Base-by-base conservation (phyloP, 2,329 filamentous ascomycete genomes). In the Penicillium sp. region DNA sequence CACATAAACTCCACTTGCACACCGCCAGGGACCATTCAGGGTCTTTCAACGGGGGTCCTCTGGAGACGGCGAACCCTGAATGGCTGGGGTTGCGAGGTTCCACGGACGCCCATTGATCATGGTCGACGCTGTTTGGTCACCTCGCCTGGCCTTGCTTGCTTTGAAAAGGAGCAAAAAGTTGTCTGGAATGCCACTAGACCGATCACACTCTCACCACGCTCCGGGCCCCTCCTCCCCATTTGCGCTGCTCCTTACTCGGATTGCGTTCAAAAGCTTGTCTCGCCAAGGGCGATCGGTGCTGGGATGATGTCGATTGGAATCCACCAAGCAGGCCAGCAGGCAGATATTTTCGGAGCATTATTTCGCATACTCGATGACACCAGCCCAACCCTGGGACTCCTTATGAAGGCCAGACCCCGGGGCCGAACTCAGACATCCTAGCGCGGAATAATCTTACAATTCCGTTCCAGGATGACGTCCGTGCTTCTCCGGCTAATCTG, bases 251-350 rank as follows among this genome's bases (percentile, higher is more conserved):
- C 34, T n/a, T 27, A 32, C 26, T 4, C 33, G n/a, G 50, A 43
- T n/a, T 36, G 18, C n/a, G 41, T 23, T 23, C 44, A 42, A 59
- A 57, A 58, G 56, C 56, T 59, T 59, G 54, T 54, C 42, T 9
- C 36, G 55, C 56, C 54, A 54, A 57, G 54, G 51, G 20, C 40
- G 49, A 57, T 57, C 49, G 13, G 9, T 45, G 32, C 46, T 21
- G n/a, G 34, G 17, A 47, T 52, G 40, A 52, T 51, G 51, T 46
- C 48, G 43, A 45, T 32, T 36, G 41, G 49, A 40, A 59, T 56
- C 36, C 43, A 55, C 27, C 36, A 36, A 30, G 21, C 47, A 39
- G 34, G 24, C 23, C 26, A 26, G n/a, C 24, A 23, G 13, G 7
- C 6, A n/a, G n/a, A n/a, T n/a, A n/a, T n/a, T n/a, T n/a, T 44